Evolutionary conservation across 495 filamentous ascomycete genomes (phyloP).

Genomic region (Neurospora sp.): DNA sequence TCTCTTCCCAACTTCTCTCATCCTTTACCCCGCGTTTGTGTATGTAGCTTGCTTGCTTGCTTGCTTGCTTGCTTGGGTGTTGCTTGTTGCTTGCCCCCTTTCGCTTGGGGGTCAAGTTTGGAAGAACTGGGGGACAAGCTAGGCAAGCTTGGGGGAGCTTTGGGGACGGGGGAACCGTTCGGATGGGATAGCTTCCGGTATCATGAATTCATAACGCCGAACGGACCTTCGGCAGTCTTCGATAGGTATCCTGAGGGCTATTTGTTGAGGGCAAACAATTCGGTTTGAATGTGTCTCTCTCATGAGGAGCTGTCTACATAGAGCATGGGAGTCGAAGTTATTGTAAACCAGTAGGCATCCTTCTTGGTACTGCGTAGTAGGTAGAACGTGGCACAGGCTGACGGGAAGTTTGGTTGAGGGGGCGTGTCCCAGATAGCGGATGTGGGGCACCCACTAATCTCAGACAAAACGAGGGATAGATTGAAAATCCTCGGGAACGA

Average conservation of each 20-base stretch:
- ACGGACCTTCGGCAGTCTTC: background rate
- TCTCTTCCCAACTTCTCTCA: background rate
- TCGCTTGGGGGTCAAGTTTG: background rate
- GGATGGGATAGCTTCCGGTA: background rate
- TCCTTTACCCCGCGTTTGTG: background rate
- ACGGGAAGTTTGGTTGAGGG: background rate
- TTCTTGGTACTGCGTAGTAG: background rate
- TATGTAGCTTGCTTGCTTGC: background rate
- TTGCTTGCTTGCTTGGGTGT: background rate
- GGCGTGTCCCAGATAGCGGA: background rate
- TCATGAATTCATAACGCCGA: background rate
- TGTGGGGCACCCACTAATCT: background rate
- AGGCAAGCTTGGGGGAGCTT: background rate
- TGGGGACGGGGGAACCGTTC: background rate
- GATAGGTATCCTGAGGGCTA: background rate
- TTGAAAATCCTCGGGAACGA: background rate
- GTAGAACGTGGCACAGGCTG: background rate
- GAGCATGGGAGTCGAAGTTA: background rate
- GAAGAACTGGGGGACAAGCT: background rate
- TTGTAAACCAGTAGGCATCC: background rate
- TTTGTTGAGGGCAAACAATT: background rate
- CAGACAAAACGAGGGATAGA: background rate
- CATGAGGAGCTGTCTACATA: too few species aligned
- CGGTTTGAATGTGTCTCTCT: too few species aligned
- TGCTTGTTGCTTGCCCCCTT: background rate